phyloP scores from a whole-genome alignment of 192 early-diverging fungal species.

The Backusella psychrophila region DNA sequence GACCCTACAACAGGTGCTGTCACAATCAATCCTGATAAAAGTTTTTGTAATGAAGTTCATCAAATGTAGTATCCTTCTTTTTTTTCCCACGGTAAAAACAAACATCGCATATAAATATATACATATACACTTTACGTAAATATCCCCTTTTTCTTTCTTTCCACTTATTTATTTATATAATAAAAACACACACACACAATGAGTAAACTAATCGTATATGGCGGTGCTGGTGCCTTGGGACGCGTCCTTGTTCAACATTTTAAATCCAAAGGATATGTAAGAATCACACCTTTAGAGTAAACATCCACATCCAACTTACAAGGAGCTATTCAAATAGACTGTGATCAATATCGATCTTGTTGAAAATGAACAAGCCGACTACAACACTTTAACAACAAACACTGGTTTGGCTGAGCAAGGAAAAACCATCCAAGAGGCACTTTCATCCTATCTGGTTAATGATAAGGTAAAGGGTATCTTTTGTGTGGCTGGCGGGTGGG shows the following conservation, averaged over 20 bases:
- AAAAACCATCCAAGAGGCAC: slow-evolving; percentile 46
- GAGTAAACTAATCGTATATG: slow-evolving; percentile 81
- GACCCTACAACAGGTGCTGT: slow-evolving; percentile 28
- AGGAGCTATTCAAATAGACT: slow-evolving; percentile 35
- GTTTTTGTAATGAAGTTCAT: slow-evolving; percentile 11
- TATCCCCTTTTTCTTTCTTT: neutral
- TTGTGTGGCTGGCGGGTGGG: slow-evolving; percentile 96
- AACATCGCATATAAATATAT: neutral
- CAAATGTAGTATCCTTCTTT: neutral
- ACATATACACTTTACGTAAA: neutral
- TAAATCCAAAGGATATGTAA: slow-evolving; percentile 70
- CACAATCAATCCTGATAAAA: slow-evolving; percentile 16
- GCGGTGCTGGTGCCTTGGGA: slow-evolving; percentile 90
- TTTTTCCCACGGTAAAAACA: slow-evolving; percentile 2
- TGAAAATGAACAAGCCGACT: slow-evolving; percentile 68
- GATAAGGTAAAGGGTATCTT: slow-evolving; percentile 78
- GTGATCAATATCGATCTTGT: slow-evolving; percentile 80
- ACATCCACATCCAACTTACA: neutral
- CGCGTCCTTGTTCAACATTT: slow-evolving; percentile 70
- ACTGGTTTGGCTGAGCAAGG: slow-evolving; percentile 60
- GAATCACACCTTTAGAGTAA: neutral
- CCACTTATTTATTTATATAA: neutral
- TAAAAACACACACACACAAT: slow-evolving; percentile 26
- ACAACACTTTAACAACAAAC: slow-evolving; percentile 61
- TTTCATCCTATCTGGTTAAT: slow-evolving; percentile 30